A percentile compares a stretch with the other conserved stretches of the same genome.
phyloP scores from a whole-genome alignment of 2,329 filamentous ascomycete species.

The Clarireedia sp. region DNA sequence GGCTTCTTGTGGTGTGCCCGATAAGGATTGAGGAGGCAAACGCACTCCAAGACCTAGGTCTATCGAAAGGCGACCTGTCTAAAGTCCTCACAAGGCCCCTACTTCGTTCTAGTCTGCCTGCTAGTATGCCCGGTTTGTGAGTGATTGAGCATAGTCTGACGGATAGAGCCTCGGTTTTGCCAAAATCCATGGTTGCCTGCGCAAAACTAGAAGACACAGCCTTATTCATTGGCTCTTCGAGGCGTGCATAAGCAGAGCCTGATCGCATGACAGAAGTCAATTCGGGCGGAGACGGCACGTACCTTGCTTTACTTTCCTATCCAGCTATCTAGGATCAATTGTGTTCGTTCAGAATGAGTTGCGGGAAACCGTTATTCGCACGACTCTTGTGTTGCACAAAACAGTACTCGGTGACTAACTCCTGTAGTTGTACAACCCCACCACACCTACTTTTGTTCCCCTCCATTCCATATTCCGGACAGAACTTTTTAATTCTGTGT shows the following conservation, averaged over 20 bases:
- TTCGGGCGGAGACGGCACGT: background rate
- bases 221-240: background rate
- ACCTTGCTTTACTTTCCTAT: background rate
- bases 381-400: background rate
- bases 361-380: background rate
- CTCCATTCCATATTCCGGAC: background rate
- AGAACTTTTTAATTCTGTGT: background rate
- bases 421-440: background rate
- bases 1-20: background rate
- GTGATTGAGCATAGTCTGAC: background rate
- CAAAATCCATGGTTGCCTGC: background rate
- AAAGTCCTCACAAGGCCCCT: too few species aligned
- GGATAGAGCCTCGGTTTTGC: background rate
- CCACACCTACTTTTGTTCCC: background rate
- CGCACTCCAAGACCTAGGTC: too few species aligned
- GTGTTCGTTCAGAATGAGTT: background rate
- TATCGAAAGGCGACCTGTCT: too few species aligned
- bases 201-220: background rate
- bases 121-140: too few species aligned
- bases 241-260: background rate
- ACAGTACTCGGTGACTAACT: slow-evolving; percentile 2
- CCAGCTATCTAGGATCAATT: background rate
- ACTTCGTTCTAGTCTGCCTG: too few species aligned
- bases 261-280: slow-evolving; percentile 3
- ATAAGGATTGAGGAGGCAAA: background rate